These are phyloP conservation scores for Aleurites moluccanus DNA, from an alignment of 441 rosid species.

Conservation along the genomic window DNA sequence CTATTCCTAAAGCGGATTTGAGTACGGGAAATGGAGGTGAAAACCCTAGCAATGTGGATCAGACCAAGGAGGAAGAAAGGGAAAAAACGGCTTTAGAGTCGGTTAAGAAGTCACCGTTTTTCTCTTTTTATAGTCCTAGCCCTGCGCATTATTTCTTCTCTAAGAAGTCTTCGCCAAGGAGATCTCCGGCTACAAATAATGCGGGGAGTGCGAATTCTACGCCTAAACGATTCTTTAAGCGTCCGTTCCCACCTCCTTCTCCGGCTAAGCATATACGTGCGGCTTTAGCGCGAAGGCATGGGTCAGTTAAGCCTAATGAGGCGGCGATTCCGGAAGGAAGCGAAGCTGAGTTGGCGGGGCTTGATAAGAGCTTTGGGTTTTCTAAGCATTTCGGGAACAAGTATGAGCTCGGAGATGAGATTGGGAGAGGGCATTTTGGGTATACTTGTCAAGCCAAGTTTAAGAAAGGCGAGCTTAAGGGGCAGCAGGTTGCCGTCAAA, in stretches of 20 bases:
- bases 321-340: conserved; percentile 72
- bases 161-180: conserved; percentile 82
- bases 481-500: conserved; percentile 85
- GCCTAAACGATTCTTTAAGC: conserved; percentile 68
- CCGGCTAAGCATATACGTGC: conserved; percentile 90
- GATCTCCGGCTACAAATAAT: conserved; percentile 63
- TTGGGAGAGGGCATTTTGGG: conserved; percentile 92
- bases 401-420: conserved; percentile 84
- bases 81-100: conserved; percentile 25
- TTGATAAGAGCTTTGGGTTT: conserved; percentile 85
- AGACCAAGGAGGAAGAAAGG: neutral
- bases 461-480: conserved; percentile 86
- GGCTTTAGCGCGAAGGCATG: conserved; percentile 74
- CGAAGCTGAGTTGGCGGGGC: conserved; percentile 54
- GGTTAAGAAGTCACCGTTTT: conserved; percentile 77
- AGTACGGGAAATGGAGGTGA: conserved; percentile 28
- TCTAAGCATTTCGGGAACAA: conserved; percentile 74
- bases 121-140: conserved; percentile 86
- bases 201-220: conserved; percentile 58
- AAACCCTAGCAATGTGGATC: conserved; percentile 22
- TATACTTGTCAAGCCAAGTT: conserved; percentile 82
- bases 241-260: conserved; percentile 90
- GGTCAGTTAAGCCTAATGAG: conserved; percentile 80
- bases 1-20: conserved; percentile 30
- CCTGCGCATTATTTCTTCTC: conserved; percentile 91